Conservation (phyloP, 768 basidiomycete species). For the Pholiota molesta region DNA sequence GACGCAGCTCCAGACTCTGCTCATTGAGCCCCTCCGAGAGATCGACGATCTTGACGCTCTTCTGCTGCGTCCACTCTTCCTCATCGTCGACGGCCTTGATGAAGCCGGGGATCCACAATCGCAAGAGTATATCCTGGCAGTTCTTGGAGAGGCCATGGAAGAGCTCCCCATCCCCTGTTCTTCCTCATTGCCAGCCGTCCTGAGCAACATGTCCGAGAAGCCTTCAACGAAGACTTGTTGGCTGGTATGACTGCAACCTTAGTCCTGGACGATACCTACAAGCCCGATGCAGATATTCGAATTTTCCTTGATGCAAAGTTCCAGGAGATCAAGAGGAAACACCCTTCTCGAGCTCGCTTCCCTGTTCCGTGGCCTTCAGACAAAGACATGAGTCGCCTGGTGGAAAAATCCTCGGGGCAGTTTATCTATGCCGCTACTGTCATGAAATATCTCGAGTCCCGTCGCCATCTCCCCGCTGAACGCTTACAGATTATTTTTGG, state of each 20-base stretch:
- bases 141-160: not conserved
- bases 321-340: slow-evolving; percentile 13
- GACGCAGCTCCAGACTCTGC: slow-evolving; percentile 10
- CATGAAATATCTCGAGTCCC: slow-evolving; percentile 15
- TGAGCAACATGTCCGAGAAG: slow-evolving; percentile 16
- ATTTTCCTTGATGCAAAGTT: slow-evolving; percentile 14
- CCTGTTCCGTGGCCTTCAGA: slow-evolving; percentile 8
- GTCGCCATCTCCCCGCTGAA: slow-evolving; percentile 7
- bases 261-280: slow-evolving; percentile 14
- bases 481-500: slow-evolving; percentile 15
- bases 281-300: slow-evolving; percentile 14
- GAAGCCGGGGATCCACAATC: slow-evolving; percentile 12
- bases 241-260: not conserved
- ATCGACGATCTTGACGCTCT: not conserved
- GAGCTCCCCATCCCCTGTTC: slow-evolving; percentile 4
- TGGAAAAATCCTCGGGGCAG: slow-evolving; percentile 20
- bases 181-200: slow-evolving; percentile 22
- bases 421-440: slow-evolving; percentile 22
- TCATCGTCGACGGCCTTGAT: slow-evolving; percentile 24
- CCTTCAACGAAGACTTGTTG: slow-evolving; percentile 9
- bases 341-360: slow-evolving; percentile 7
- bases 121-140: slow-evolving; percentile 13
- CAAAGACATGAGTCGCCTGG: slow-evolving; percentile 1
- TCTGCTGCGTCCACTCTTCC: not conserved
- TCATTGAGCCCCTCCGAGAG: slow-evolving; percentile 11